Percentiles rank a stretch among this genome's conserved stretches.
Evolutionary conservation across 805 yeast species (phyloP).

Genomic region (Wickerhamiella spandovensis): DNA sequence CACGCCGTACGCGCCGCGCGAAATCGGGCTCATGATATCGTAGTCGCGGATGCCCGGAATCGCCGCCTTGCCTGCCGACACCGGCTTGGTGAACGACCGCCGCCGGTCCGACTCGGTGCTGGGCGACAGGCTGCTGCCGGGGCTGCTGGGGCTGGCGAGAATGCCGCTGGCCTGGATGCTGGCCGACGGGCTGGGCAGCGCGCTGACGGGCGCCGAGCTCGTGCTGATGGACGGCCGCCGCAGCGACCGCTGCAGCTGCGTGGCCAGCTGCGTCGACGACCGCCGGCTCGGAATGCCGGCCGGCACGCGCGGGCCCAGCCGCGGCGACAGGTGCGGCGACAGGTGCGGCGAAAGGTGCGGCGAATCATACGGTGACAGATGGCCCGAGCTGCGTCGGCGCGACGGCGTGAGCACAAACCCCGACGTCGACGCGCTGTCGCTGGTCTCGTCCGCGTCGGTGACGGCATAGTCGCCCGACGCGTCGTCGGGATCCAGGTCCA

Average conservation of each 20-base stretch:
- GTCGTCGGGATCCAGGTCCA: not conserved
- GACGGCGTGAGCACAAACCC: not conserved
- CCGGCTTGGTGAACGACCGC: not conserved
- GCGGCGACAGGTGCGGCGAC: slow-evolving; percentile 3
- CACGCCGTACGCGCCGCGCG: slow-evolving; percentile 95
- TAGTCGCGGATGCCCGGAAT: slow-evolving; percentile 74
- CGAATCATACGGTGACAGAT: not conserved
- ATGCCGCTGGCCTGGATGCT: not conserved
- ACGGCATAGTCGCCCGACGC: not conserved
- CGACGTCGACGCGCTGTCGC: not conserved
- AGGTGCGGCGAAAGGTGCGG: slow-evolving; percentile 1
- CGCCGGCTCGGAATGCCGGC: not conserved
- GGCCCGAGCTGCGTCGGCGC: not conserved
- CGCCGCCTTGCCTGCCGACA: not conserved
- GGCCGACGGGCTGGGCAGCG: not conserved
- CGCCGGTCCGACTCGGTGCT: slow-evolving; percentile 1
- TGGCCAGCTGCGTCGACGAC: not conserved
- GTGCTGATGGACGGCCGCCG: not conserved
- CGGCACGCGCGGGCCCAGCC: not conserved
- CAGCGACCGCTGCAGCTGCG: slow-evolving; percentile 1
- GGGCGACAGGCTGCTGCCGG: slow-evolving; percentile 2
- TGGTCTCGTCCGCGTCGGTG: not conserved
- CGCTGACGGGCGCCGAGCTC: not conserved
- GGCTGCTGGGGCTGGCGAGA: not conserved
- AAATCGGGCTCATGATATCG: slow-evolving; percentile 81